These are phyloP conservation scores for Zygosaccharomyces pseudobailii DNA, from an alignment of 1,139 yeast species.

Conservation along the genomic window DNA sequence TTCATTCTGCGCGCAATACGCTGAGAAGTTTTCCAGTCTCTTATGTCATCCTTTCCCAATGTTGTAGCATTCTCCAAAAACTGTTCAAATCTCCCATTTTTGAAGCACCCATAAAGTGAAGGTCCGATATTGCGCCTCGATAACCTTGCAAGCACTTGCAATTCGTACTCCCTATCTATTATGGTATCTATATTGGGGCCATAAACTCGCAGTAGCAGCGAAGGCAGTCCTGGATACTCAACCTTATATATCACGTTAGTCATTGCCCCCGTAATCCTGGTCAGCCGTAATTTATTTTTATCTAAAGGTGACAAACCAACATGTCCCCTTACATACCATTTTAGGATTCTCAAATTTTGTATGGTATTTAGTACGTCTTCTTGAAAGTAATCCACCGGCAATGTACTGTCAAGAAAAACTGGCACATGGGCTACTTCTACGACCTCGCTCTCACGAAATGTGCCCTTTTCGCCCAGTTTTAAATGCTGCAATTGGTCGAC, in stretches of 20 bases:
- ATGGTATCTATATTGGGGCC: slow-evolving; percentile 88
- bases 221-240: slow-evolving; percentile 37
- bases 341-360: slow-evolving; percentile 61
- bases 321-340: slow-evolving; percentile 55
- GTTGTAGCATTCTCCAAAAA: slow-evolving; percentile 58
- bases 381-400: slow-evolving; percentile 80
- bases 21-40: slow-evolving; percentile 70
- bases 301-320: slow-evolving; percentile 25
- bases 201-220: slow-evolving; percentile 69
- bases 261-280: slow-evolving; percentile 83
- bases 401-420: slow-evolving; percentile 54
- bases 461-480: slow-evolving; percentile 8
- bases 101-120: slow-evolving; percentile 76
- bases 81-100: slow-evolving; percentile 90
- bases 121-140: slow-evolving; percentile 84
- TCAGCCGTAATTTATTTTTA: slow-evolving; percentile 43
- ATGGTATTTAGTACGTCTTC: slow-evolving; percentile 69
- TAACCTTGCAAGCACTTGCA: slow-evolving; percentile 65
- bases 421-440: slow-evolving; percentile 35
- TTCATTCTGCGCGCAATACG: slow-evolving; percentile 96
- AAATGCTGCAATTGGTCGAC: slow-evolving; percentile 9
- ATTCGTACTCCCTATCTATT: slow-evolving; percentile 80
- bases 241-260: slow-evolving; percentile 85
- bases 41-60: slow-evolving; percentile 63
- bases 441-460: slow-evolving; percentile 14